phyloP scores from a whole-genome alignment of 2,329 filamentous ascomycete species.

The Pseudogymnoascus sp. region DNA sequence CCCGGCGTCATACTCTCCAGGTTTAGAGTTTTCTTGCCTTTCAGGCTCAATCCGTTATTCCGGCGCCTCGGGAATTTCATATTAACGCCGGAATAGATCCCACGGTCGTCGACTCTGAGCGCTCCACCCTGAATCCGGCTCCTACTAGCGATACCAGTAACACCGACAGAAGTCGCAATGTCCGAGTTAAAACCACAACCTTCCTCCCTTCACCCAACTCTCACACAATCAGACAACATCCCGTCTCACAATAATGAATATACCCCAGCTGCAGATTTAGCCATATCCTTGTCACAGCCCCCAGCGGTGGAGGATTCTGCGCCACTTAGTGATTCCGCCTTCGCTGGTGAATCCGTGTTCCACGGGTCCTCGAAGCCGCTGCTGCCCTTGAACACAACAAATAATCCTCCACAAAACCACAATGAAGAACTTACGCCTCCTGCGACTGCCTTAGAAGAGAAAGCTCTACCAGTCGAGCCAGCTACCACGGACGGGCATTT shows the following conservation, averaged over 20 bases:
- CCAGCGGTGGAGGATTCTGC: neutral
- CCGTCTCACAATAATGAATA: neutral
- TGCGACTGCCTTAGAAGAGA: slow-evolving; percentile 7
- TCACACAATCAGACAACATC: neutral
- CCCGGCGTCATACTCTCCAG: neutral
- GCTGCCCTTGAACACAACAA: slow-evolving; percentile 32
- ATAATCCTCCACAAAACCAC: slow-evolving; percentile 17
- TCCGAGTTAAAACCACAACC: neutral
- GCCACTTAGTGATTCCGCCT: slow-evolving; percentile 18
- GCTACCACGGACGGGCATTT: slow-evolving; percentile 14
- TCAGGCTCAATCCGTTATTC: neutral
- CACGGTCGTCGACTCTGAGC: neutral
- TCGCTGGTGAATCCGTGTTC: slow-evolving; percentile 31
- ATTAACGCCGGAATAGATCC: neutral
- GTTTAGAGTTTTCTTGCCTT: neutral
- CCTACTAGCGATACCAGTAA: neutral
- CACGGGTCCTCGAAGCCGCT: slow-evolving; percentile 36
- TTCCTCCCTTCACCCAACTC: neutral
- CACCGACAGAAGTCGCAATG: neutral
- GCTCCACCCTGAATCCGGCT: neutral
- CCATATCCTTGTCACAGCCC: neutral
- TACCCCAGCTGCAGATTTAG: slow-evolving; percentile 14
- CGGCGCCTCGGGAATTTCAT: neutral
- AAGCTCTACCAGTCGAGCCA: neutral
- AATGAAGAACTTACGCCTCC: slow-evolving; percentile 7